Conservation (phyloP, 2,329 filamentous ascomycete genomes). For the Trichoderma breve region DNA sequence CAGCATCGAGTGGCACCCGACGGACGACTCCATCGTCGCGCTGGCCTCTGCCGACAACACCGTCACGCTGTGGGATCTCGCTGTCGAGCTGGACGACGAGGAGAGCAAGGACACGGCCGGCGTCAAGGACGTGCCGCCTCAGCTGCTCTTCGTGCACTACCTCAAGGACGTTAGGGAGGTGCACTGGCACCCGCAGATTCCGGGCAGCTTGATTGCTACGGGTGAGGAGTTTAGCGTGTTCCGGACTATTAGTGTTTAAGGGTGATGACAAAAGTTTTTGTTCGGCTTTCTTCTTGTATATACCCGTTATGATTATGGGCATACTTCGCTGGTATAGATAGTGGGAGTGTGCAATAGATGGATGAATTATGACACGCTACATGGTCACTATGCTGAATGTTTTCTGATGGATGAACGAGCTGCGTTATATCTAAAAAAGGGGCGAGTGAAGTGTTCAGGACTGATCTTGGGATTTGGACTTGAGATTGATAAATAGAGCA, state of each 20-base stretch:
- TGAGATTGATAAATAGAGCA: not conserved
- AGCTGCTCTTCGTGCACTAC: conserved; percentile 95
- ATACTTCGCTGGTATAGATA: conserved; percentile 14
- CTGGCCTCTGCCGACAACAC: conserved; percentile 93
- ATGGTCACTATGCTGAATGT: not conserved
- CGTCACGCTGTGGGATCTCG: conserved; percentile 92
- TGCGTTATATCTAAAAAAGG: not conserved
- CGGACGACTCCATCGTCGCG: conserved; percentile 91
- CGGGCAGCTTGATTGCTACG: conserved; percentile 83
- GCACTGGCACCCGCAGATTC: conserved; percentile 97
- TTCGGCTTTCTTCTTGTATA: conserved; percentile 5
- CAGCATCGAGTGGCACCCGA: conserved; percentile 94
- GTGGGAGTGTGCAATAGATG: conserved; percentile 17
- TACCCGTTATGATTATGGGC: conserved; percentile 18
- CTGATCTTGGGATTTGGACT: not conserved
- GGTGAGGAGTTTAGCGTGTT: conserved; percentile 86
- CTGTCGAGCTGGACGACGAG: conserved; percentile 94
- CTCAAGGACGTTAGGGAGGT: conserved; percentile 92
- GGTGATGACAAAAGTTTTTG: not conserved
- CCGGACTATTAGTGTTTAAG: conserved; percentile 76
- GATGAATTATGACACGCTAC: conserved; percentile 13
- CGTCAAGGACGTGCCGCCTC: conserved; percentile 85
- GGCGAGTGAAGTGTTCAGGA: not conserved
- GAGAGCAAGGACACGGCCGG: conserved; percentile 88
- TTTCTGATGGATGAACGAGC: not conserved